phyloP scores from a whole-genome alignment of 2,329 filamentous ascomycete genomes.

The Pezicula radicicola region DNA sequence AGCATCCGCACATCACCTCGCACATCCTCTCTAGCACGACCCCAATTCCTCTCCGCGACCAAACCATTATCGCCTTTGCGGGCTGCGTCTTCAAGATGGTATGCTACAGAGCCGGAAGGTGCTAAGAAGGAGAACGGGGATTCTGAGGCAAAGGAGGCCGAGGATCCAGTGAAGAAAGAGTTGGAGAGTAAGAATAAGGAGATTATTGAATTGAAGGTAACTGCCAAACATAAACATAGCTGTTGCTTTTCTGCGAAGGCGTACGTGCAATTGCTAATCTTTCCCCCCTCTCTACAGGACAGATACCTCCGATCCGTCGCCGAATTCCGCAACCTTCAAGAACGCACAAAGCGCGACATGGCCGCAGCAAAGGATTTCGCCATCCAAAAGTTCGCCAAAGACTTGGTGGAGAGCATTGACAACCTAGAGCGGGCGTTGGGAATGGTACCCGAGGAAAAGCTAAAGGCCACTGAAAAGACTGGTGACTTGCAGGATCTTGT shows the following conservation, averaged over 20 bases:
- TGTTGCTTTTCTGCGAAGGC: too few species aligned
- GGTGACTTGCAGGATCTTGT: slow-evolving; percentile 67
- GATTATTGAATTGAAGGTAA: slow-evolving; percentile 80
- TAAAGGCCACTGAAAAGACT: slow-evolving; percentile 48
- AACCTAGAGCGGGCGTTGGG: slow-evolving; percentile 91
- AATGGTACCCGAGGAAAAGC: slow-evolving; percentile 73
- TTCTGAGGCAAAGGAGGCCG: slow-evolving; percentile 37
- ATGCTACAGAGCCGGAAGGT: slow-evolving; percentile 39
- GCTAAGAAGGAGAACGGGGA: slow-evolving; percentile 31
- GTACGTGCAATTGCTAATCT: not conserved
- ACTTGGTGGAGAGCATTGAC: slow-evolving; percentile 92
- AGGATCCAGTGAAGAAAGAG: slow-evolving; percentile 57
- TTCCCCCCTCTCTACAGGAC: slow-evolving; percentile 56
- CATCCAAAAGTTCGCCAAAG: slow-evolving; percentile 89
- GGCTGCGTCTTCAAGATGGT: slow-evolving; percentile 23
- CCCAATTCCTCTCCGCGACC: slow-evolving; percentile 36
- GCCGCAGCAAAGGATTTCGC: slow-evolving; percentile 87
- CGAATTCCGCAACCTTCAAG: slow-evolving; percentile 97
- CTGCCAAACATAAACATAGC: too few species aligned
- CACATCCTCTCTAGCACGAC: slow-evolving; percentile 19
- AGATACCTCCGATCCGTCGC: slow-evolving; percentile 91
- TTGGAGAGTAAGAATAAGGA: slow-evolving; percentile 71
- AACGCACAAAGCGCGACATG: slow-evolving; percentile 88
- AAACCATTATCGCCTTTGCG: slow-evolving; percentile 19
- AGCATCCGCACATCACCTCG: slow-evolving; percentile 22